Percentiles rank a stretch among this genome's conserved stretches.
phyloP scores from a whole-genome alignment of 2,329 filamentous ascomycete species.

The Ceratocystis ficicola region DNA sequence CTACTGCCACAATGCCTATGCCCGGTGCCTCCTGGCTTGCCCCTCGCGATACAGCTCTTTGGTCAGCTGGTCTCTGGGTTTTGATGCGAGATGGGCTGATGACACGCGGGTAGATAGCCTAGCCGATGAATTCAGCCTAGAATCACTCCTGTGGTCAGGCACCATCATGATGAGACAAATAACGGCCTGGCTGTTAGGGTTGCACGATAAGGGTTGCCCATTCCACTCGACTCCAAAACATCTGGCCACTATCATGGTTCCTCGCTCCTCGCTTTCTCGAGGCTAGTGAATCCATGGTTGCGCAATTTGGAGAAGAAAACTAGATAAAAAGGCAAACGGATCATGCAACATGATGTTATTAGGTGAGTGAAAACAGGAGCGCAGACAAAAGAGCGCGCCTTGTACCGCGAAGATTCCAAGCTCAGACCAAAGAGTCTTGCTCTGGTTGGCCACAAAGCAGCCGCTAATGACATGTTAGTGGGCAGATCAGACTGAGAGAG shows the following conservation, averaged over 20 bases:
- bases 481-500: conserved; percentile 1
- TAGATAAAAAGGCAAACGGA: background rate
- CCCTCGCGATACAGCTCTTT: no score
- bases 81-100: background rate
- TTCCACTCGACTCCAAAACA: background rate
- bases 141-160: background rate
- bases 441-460: background rate
- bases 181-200: background rate
- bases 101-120: background rate
- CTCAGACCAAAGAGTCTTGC: background rate
- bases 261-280: background rate
- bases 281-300: background rate
- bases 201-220: background rate
- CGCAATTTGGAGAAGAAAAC: background rate
- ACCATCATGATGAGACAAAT: background rate
- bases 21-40: no score
- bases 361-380: background rate
- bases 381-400: background rate
- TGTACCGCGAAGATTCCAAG: background rate
- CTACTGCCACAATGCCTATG: no score
- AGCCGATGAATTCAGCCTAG: background rate
- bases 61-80: no score
- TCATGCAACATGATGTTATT: background rate
- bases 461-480: background rate
- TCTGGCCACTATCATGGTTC: background rate